These are phyloP conservation scores for Lepiota brunneoincarnata DNA, from an alignment of 768 basidiomycete species.

Conservation along the genomic window DNA sequence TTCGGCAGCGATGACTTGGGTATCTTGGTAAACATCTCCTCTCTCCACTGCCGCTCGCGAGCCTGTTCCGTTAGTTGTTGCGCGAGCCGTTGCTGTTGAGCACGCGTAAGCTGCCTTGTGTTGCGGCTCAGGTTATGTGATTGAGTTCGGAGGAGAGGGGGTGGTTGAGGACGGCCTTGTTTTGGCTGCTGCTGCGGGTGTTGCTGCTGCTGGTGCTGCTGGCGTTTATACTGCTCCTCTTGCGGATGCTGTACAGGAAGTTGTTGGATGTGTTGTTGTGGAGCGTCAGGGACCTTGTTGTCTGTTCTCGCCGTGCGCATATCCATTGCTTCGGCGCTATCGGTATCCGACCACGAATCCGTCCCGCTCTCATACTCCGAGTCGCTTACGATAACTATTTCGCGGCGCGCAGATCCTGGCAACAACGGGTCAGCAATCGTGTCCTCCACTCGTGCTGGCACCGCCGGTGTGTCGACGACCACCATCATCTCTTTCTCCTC, in stretches of 20 bases:
- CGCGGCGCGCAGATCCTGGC: conserved; percentile 1
- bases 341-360: conserved; percentile 4
- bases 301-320: too few species aligned
- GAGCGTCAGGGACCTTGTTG: background rate
- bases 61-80: conserved; percentile 52
- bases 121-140: conserved; percentile 22
- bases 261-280: background rate
- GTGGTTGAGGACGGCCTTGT: conserved; percentile 12
- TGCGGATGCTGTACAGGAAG: background rate
- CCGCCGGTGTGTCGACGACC: background rate
- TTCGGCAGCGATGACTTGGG: conserved; percentile 66
- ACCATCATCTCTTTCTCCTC: background rate
- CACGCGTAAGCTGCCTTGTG: conserved; percentile 12
- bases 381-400: conserved; percentile 6
- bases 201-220: conserved; percentile 14
- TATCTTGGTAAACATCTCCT: conserved; percentile 72
- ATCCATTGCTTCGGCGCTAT: background rate
- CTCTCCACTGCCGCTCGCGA: conserved; percentile 46
- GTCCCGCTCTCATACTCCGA: conserved; percentile 11
- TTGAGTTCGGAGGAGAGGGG: conserved; percentile 22
- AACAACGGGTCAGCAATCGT: conserved; percentile 7
- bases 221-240: conserved; percentile 11
- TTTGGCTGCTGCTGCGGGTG: conserved; percentile 19
- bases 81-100: conserved; percentile 11
- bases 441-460: background rate